A percentile compares a stretch with the other conserved stretches of the same genome.
Conservation (phyloP, 2,329 filamentous ascomycete genomes). For the Bipolaris victoriae region DNA sequence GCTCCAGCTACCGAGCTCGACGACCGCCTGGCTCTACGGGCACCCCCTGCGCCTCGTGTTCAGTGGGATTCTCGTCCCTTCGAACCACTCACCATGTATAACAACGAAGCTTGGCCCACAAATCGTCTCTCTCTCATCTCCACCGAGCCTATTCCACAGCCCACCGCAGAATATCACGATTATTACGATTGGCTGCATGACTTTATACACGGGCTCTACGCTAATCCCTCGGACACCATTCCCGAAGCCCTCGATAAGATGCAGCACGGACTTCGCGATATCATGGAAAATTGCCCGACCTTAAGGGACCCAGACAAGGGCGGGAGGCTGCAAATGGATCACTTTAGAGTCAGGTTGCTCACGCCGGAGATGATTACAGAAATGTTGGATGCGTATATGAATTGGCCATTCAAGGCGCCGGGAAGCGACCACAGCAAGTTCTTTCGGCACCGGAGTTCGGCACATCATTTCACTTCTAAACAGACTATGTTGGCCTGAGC, state of each 20-base stretch:
- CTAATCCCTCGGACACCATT: conserved; percentile 11
- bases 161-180: conserved; percentile 16
- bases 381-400: conserved; percentile 37
- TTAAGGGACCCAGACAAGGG: conserved; percentile 41
- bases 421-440: conserved; percentile 32
- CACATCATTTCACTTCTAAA: not conserved
- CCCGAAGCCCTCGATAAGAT: conserved; percentile 34
- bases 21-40: conserved; percentile 37
- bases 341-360: conserved; percentile 39
- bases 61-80: conserved; percentile 72
- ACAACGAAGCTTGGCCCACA: conserved; percentile 71
- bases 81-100: conserved; percentile 68
- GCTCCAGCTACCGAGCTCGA: conserved; percentile 27
- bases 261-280: conserved; percentile 36
- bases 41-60: conserved; percentile 27
- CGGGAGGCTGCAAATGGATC: conserved; percentile 39
- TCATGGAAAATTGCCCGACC: conserved; percentile 35
- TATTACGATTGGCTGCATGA: conserved; percentile 38
- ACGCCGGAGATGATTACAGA: conserved; percentile 44
- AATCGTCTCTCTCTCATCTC: conserved; percentile 67
- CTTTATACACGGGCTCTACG: conserved; percentile 32
- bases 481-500: no score
- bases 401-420: conserved; percentile 44
- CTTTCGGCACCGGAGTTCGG: conserved; percentile 24
- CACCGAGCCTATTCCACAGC: conserved; percentile 62